Base-by-base conservation (phyloP, 2,329 filamentous ascomycete genomes). In the Fusarium scirpi region DNA sequence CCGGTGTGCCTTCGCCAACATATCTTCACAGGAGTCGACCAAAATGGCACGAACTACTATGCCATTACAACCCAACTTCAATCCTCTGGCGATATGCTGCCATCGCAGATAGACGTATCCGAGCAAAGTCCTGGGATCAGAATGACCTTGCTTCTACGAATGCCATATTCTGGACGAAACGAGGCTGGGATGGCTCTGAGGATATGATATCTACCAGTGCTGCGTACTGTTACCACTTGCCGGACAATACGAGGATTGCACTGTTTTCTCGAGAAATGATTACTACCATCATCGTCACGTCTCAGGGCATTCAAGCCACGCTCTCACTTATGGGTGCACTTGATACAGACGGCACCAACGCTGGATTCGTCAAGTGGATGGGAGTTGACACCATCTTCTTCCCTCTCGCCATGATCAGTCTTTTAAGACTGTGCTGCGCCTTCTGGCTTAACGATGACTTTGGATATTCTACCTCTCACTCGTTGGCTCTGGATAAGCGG, bases 21-120 rank as follows among this genome's bases (percentile, higher is more conserved):
- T 62, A 43, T 27, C 56, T 69, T 11, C 20, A 41, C 10, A 16
- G 27, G 4, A 55, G 61, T 12, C 47, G 57, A 16, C 67, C 67
- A 9, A 10, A 25, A n/a, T 70, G 60, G 61, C 60, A 69, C 12
- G 65, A 69, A 13, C 29, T 44, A 8, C 32, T 69, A 15, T 69
- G 67, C 6, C 65, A 58, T 7, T 69, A 69, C 12, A 69, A 69
- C 4, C 67, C 67, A 9, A 69, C 67, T 18, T 69, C 65, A 1
- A 65, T 69, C 9, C 55, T 69, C 2, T 69, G 67, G 67, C 56
- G 67, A 7, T 69, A 69, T 22, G 55, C 38, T 2, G 40, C 45
- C 0, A 56, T 70, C 3, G 24, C 65, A 3, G 67, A 69, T 12
- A 41, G 67, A 11, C 52, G 65, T 0, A 51, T 70, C 12, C 55